Conservation (phyloP, 225 moss, liverwort and hornwort species). For the Marchantia paleacea region DNA sequence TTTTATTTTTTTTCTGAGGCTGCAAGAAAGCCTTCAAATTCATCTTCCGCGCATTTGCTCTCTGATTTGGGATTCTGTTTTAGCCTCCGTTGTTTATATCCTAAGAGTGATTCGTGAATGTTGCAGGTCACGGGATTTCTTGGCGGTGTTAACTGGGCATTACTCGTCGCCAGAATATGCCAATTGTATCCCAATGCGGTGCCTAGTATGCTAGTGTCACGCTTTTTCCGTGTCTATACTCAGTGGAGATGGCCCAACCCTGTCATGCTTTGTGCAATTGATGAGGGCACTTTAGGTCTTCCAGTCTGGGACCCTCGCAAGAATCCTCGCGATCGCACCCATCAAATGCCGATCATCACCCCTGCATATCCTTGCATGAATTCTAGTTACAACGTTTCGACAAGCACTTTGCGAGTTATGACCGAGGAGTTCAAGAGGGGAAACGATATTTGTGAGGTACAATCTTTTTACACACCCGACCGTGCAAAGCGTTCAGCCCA, state of each 20-base stretch:
- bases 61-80: not conserved
- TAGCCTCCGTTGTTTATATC: not conserved
- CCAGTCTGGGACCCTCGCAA: slow-evolving; percentile 97
- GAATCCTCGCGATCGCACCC: slow-evolving; percentile 84
- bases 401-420: slow-evolving; percentile 95
- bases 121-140: slow-evolving; percentile 81
- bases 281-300: slow-evolving; percentile 88
- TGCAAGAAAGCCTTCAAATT: not conserved
- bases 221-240: slow-evolving; percentile 96
- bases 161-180: slow-evolving; percentile 99
- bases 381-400: slow-evolving; percentile 94
- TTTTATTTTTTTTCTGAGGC: not conserved
- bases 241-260: slow-evolving; percentile 99
- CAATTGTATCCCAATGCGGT: slow-evolving; percentile 98
- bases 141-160: slow-evolving; percentile 98
- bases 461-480: not conserved
- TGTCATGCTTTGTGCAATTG: slow-evolving; percentile 94
- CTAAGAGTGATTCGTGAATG: not conserved
- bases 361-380: slow-evolving; percentile 99
- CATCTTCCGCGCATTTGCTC: not conserved
- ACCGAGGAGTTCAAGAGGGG: slow-evolving; percentile 93
- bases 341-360: slow-evolving; percentile 97
- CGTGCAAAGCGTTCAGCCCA: not conserved
- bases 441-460: slow-evolving; percentile 81
- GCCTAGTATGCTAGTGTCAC: slow-evolving; percentile 96